phyloP scores from a whole-genome alignment of 1,139 yeast species.

The Citeromyces siamensis region DNA sequence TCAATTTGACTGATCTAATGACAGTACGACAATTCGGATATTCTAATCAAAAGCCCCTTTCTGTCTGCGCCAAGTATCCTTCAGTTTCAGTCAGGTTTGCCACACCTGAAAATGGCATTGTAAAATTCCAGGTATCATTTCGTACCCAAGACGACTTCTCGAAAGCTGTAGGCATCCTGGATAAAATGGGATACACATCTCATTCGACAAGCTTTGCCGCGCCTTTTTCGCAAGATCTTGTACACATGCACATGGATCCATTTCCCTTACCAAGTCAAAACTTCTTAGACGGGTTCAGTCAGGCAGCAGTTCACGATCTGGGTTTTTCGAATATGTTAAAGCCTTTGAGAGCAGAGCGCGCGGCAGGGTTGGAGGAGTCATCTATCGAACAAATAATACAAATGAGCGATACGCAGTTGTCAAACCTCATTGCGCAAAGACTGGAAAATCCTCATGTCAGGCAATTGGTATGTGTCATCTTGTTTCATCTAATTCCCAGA shows the following conservation, averaged over 20 bases:
- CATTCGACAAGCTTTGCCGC: no score
- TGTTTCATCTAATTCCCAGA: slow-evolving; percentile 3
- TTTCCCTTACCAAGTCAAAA: no score
- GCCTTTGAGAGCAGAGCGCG: no score
- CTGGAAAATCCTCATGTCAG: slow-evolving; percentile 8
- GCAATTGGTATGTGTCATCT: not conserved
- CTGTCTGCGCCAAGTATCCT: slow-evolving; percentile 12
- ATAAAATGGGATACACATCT: slow-evolving; percentile 5
- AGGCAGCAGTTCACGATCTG: no score
- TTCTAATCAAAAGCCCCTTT: slow-evolving; percentile 7
- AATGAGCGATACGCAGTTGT: slow-evolving; percentile 5
- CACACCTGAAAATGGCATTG: not conserved
- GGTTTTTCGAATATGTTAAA: no score
- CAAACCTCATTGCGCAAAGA: slow-evolving; percentile 2
- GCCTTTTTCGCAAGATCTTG: no score
- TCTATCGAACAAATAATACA: not conserved
- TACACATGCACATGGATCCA: no score
- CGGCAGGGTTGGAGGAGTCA: no score
- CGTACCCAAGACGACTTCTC: slow-evolving; percentile 11
- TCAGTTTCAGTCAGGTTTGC: slow-evolving; percentile 13
- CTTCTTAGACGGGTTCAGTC: no score
- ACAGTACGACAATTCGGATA: slow-evolving; percentile 11
- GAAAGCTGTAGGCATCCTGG: slow-evolving; percentile 9
- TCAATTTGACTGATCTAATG: not conserved
- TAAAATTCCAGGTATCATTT: slow-evolving; percentile 1